phyloP scores from a whole-genome alignment of 345 rosid genomes.

The Boechera divaricarpa region DNA sequence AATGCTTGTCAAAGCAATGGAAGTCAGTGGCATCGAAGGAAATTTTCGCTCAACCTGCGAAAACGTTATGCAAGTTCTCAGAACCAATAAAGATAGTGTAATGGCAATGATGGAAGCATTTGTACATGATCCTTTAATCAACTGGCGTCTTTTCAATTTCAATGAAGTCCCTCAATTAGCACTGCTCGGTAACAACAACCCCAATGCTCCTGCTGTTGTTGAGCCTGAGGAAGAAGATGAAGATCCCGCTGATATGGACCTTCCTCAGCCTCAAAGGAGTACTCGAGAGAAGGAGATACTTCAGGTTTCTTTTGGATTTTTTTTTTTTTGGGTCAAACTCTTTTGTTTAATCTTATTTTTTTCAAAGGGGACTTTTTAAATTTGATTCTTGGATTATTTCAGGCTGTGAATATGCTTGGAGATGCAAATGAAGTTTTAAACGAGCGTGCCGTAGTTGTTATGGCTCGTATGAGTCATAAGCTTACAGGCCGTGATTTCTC shows the following conservation, averaged over 20 bases:
- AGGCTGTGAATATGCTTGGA: conserved; percentile 98
- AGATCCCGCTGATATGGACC: conserved; percentile 65
- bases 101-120: conserved; percentile 99
- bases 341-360: no score
- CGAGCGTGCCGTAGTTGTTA: conserved; percentile 91
- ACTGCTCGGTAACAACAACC: conserved; percentile 57
- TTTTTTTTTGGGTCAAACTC: no score
- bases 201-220: conserved; percentile 63
- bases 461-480: conserved; percentile 93
- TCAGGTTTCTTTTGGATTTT: conserved; percentile 57
- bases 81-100: conserved; percentile 88
- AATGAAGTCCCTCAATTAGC: conserved; percentile 97
- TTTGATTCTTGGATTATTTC: conserved; percentile 26
- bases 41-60: conserved; percentile 94
- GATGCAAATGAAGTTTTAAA: conserved; percentile 97
- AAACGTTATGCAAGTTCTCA: conserved; percentile 96
- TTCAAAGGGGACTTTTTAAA: not conserved
- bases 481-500: conserved; percentile 96
- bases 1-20: conserved; percentile 99
- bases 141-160: conserved; percentile 99
- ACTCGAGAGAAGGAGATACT: conserved; percentile 94
- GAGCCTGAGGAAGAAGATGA: conserved; percentile 60
- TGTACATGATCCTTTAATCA: conserved; percentile 98
- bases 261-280: conserved; percentile 89
- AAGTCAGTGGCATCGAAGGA: conserved; percentile 97